Evolutionary conservation across 2,329 filamentous ascomycete genomes (phyloP).

Genomic region (Fusarium nurragi): DNA sequence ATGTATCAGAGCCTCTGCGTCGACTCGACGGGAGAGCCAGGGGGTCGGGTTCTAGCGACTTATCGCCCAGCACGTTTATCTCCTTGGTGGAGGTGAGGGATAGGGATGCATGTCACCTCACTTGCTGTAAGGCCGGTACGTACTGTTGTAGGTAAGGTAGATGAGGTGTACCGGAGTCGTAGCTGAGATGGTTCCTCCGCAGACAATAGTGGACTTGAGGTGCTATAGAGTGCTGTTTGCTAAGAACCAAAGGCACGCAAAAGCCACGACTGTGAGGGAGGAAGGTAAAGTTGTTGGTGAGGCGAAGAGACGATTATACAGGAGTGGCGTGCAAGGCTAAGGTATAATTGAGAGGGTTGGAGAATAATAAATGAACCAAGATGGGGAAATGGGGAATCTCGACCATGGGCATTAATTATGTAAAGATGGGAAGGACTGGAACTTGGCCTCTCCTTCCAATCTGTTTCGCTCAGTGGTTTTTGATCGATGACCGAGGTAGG

Average conservation of each 20-base stretch:
- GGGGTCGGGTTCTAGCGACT: conserved; percentile 24
- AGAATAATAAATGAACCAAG: not conserved
- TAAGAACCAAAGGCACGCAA: conserved; percentile 1
- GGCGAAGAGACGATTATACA: not conserved
- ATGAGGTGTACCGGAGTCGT: not conserved
- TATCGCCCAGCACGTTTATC: conserved; percentile 30
- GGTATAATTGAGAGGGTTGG: not conserved
- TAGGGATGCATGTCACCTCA: conserved; percentile 13
- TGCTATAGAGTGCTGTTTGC: conserved; percentile 14
- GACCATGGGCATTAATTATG: conserved; percentile 1
- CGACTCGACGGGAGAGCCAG: not conserved
- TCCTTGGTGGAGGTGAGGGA: conserved; percentile 19
- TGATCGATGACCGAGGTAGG: conserved; percentile 5
- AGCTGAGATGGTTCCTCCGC: conserved; percentile 9
- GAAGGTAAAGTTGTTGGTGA: not conserved
- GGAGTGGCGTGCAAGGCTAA: not conserved
- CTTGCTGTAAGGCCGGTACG: conserved; percentile 9
- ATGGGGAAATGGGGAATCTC: conserved; percentile 14
- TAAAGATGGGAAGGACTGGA: conserved; percentile 10
- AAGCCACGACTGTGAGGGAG: conserved; percentile 23
- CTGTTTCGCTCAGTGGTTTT: conserved; percentile 12
- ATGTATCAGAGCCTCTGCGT: conserved; percentile 34
- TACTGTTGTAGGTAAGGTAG: conserved; percentile 7
- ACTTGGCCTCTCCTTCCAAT: conserved; percentile 18
- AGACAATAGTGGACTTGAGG: conserved; percentile 13